These are phyloP conservation scores for Acacia concinna DNA, from an alignment of 331 rosid genomes.

Conservation along the genomic window DNA sequence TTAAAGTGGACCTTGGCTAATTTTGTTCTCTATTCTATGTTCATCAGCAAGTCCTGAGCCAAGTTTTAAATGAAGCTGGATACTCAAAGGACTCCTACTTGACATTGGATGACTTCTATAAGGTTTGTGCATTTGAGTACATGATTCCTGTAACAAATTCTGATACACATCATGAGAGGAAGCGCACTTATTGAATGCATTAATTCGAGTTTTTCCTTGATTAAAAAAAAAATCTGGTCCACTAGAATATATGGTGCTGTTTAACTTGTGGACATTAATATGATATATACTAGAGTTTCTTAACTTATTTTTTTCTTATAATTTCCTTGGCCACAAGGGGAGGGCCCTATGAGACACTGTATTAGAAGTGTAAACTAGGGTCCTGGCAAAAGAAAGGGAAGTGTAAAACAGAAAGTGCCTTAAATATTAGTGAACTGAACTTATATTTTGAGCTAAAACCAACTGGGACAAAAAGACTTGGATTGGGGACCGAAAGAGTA, in stretches of 20 bases:
- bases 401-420: too few species aligned
- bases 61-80: constrained; percentile 78
- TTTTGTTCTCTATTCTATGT: constrained; percentile 25
- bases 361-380: too few species aligned
- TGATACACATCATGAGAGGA: constrained; percentile 6
- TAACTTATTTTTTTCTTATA: constrained; percentile 15
- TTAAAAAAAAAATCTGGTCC: neutral
- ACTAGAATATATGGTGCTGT: neutral
- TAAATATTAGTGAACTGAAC: too few species aligned
- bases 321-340: constrained; percentile 1
- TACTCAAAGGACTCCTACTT: constrained; percentile 68
- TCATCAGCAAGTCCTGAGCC: constrained; percentile 68
- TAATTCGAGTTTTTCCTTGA: neutral
- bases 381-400: too few species aligned
- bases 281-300: constrained; percentile 13
- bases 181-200: neutral
- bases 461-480: too few species aligned
- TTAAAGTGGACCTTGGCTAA: constrained; percentile 1
- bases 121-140: constrained; percentile 46
- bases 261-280: neutral
- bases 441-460: too few species aligned
- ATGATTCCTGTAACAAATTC: constrained; percentile 8
- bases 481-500: too few species aligned
- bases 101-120: constrained; percentile 71
- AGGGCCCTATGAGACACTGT: neutral